phyloP scores from a whole-genome alignment of 179 eudicot genomes.

The Beta macrorhiza region DNA sequence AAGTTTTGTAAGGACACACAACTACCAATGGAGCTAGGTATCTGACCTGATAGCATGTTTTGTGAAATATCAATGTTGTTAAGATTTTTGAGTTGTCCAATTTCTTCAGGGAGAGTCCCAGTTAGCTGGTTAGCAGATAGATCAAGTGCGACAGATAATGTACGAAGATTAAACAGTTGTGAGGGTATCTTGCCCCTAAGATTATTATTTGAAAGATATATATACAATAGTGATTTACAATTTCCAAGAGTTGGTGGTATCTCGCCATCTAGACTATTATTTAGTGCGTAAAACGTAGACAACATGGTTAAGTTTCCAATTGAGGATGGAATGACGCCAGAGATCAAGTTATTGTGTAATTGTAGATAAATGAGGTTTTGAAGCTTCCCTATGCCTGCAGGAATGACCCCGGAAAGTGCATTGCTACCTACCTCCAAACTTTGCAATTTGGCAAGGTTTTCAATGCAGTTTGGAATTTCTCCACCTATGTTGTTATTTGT shows the following conservation, averaged over 20 bases:
- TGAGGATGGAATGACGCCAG: constrained; percentile 19
- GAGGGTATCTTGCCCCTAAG: constrained; percentile 23
- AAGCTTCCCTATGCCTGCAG: constrained; percentile 23
- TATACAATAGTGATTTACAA: constrained; percentile 3
- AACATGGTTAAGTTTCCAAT: constrained; percentile 21
- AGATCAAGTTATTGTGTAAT: not conserved
- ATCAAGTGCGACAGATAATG: not conserved
- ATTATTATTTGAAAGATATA: constrained; percentile 9
- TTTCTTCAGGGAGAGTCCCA: constrained; percentile 18
- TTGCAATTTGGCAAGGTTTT: not conserved
- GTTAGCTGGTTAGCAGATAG: constrained; percentile 12
- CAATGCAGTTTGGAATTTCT: constrained; percentile 15
- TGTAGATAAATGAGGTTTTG: not conserved
- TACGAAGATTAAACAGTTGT: constrained; percentile 9
- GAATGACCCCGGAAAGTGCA: constrained; percentile 24
- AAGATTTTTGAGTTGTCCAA: constrained; percentile 12
- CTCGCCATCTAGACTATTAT: constrained; percentile 15
- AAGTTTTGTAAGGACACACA: constrained; percentile 1
- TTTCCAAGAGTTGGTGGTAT: constrained; percentile 19
- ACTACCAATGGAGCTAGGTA: constrained; percentile 13
- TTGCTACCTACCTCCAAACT: not conserved
- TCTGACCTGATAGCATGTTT: constrained; percentile 24
- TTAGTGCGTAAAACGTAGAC: not conserved
- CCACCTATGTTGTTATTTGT: constrained; percentile 11
- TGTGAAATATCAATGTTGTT: not conserved